These are phyloP conservation scores for Phytophthora palmivora DNA, from an alignment of 352 stramenopile species.

Conservation along the genomic window DNA sequence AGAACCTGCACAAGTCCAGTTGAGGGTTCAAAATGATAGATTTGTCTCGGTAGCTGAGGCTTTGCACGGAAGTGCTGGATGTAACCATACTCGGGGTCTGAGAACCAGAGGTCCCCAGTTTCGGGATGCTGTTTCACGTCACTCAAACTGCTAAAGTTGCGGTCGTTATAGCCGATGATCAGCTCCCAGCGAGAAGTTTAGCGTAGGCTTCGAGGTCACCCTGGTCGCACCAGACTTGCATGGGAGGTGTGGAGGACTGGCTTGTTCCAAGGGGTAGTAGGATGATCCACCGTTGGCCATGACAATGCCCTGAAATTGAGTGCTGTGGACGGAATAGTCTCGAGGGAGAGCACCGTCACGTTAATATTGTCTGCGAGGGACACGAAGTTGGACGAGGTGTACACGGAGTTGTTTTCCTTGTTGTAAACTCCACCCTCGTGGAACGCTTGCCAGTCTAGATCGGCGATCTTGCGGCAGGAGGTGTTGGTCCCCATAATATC, in stretches of 20 bases:
- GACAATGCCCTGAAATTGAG: constrained; percentile 12
- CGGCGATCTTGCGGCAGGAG: constrained; percentile 5
- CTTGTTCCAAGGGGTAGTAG: constrained; percentile 23
- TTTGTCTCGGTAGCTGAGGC: constrained; percentile 15
- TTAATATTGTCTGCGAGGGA: constrained; percentile 28
- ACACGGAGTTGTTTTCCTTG: constrained; percentile 29
- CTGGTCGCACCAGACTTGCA: constrained; percentile 35
- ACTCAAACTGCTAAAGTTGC: constrained; percentile 30
- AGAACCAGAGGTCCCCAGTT: constrained; percentile 34
- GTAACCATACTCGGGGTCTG: constrained; percentile 21
- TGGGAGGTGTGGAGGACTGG: constrained; percentile 18
- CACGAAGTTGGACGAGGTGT: constrained; percentile 30
- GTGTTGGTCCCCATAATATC: constrained; percentile 14
- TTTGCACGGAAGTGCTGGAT: constrained; percentile 28
- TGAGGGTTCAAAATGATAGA: constrained; percentile 32
- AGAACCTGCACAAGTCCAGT: constrained; percentile 29
- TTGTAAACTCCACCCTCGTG: constrained; percentile 32
- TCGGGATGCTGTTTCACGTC: constrained; percentile 29
- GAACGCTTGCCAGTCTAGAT: constrained; percentile 26
- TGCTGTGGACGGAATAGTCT: constrained; percentile 25
- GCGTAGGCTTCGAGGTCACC: constrained; percentile 19
- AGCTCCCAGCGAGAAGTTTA: constrained; percentile 24
- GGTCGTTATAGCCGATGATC: constrained; percentile 25
- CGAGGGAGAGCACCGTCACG: constrained; percentile 25
- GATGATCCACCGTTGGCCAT: constrained; percentile 27